phyloP scores from a whole-genome alignment of 306 rosid genomes.

The Hippophae gyantsensis region DNA sequence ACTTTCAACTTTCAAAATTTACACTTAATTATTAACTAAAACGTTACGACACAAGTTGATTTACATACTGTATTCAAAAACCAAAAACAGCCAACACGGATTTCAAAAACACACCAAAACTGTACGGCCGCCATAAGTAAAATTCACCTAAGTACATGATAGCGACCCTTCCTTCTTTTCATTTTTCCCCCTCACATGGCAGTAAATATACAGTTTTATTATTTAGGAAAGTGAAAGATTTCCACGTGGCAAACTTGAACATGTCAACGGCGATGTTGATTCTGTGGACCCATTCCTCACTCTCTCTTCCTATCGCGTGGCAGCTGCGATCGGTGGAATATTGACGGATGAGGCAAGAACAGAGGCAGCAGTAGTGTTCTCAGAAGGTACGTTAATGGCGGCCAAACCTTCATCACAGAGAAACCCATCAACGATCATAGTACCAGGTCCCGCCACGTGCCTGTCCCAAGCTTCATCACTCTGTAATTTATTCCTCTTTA shows the following conservation, averaged over 20 bases:
- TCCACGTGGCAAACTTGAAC: constrained; percentile 1
- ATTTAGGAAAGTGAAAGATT: not conserved
- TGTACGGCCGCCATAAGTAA: too few species aligned
- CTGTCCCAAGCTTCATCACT: constrained; percentile 24
- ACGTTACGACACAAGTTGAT: too few species aligned
- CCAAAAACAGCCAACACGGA: too few species aligned
- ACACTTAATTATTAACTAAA: too few species aligned
- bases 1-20: too few species aligned
- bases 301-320: constrained; percentile 8
- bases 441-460: constrained; percentile 21
- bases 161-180: too few species aligned
- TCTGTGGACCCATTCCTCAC: not conserved
- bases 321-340: constrained; percentile 9
- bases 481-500: not conserved
- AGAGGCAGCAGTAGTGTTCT: not conserved
- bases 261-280: not conserved
- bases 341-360: not conserved
- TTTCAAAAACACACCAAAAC: too few species aligned
- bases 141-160: too few species aligned
- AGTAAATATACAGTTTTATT: too few species aligned
- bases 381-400: constrained; percentile 3
- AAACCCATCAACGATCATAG: constrained; percentile 14
- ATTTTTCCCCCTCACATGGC: too few species aligned
- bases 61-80: too few species aligned
- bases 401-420: constrained; percentile 8